Base-by-base conservation (phyloP, 2,329 filamentous ascomycete genomes). In the Fusarium sp. region DNA sequence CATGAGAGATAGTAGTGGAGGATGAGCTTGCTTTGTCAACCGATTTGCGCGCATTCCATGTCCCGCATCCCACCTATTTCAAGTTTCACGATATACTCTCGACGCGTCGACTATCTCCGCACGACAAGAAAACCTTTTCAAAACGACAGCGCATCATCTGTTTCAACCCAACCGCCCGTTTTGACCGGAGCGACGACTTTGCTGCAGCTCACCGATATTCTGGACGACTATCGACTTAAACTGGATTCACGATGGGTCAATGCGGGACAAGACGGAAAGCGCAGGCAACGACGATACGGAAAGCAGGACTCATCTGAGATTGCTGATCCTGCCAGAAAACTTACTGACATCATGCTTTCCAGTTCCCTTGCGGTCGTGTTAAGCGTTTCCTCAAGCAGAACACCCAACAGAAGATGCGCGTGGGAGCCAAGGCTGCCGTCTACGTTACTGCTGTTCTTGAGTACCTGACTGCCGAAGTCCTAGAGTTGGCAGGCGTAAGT, bases 381-480 rank as follows among this genome's bases (percentile, higher is more conserved):
- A 99, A 99, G 92, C 94, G 96, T 86, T 98, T 98, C 86, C 88
- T 99, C 81, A 98, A 98, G 90, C 94, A 94, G 83, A 98, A 98
- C 85, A 98, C 96, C 52, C 96, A 98, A 81, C 97, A 98, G 85
- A 98, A 98, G 88, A 98, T 98, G 93, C 95, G 96, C 83, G 97
- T 99, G 74, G 96, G 96, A 77, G 96, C 95, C 79, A 98, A 98
- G 87, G 96, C 96, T 72, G 94, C 96, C 74, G 96, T 99, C 77
- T 99, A 99, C 81, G 94, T 98, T 69, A 98, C 96, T 52, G 96
- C 96, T 45, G 96, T 99, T 61, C 92, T 99, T 72, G 96, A 99
- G 85, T 99, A 99, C 81, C 87, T 99, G 75, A 98, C 96, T 66
- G 95, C 95, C 71, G 95, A 99, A 89, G 95, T 99, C 48, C 92